Base-by-base conservation (phyloP, 164 flowering plant species). In the Platanus orientalis region DNA sequence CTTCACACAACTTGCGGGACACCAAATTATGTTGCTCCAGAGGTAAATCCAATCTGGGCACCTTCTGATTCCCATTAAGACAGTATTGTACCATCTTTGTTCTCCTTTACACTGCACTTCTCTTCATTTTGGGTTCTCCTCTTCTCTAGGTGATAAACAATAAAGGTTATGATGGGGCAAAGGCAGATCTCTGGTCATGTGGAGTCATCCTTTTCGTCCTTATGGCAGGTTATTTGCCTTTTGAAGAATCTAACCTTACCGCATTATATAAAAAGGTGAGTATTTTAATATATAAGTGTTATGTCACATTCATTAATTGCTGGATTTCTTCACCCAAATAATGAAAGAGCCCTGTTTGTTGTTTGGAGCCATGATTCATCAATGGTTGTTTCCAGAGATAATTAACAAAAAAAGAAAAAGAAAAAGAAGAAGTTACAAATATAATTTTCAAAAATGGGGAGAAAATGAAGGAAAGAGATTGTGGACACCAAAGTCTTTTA, bases 21-120 rank as follows among this genome's bases (percentile, higher is more conserved):
- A 2, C 98, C 98, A 61, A 93, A 93, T 74, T 93, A 93, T 80
- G 98, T 93, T 73, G 98, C 98, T 59, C 98, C 98, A 13, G 98
- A 93, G 98, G 98, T 93, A 80, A 61, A 48, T 39, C 50, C 19
- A 23, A 60, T 66, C 63, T 34, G 60, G 16, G 20, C 57, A 53
- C 52, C 42, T 23, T 36, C 25, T 54, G 52, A 40, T 13, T 57
- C 54, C 52, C 50, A 7, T 24, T 34, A 24, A 29, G 20, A 44
- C 12, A 26, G 23, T 30, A n/a, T n/a, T n/a, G n/a, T n/a, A n/a
- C n/a, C n/a, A n/a, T 25, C 32, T 30, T 32, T 47, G 54, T 48
- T 21, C 40, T 7, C n/a, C 4, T 45, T n/a, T 21, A 30, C 40
- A 44, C 51, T 32, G 30, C n/a, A 28, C 12, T 7, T 27, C 11